These are phyloP conservation scores for Osmanthus fragrans DNA, from an alignment of 257 asterid genomes.

Conservation along the genomic window DNA sequence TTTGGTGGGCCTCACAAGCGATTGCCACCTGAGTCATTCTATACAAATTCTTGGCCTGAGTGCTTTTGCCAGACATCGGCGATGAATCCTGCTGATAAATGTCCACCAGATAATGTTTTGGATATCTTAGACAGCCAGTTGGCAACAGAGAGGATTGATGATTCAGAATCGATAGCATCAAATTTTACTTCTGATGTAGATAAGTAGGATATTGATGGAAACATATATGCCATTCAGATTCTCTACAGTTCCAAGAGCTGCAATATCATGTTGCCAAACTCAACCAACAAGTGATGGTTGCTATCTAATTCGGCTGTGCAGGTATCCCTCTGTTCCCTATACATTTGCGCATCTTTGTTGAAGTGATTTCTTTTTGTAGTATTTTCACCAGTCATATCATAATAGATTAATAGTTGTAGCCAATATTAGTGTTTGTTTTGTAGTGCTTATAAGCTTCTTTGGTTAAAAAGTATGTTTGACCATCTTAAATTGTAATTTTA, in stretches of 20 bases:
- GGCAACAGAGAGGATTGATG: conserved; percentile 32
- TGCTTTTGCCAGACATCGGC: conserved; percentile 84
- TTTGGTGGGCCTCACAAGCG: conserved; percentile 93
- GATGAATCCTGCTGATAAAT: conserved; percentile 62
- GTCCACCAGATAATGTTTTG: conserved; percentile 61
- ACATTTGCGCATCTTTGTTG: not conserved
- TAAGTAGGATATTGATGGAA: conserved; percentile 26
- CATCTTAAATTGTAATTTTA: too few relatives aligned
- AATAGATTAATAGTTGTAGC: not conserved
- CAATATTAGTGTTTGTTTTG: not conserved
- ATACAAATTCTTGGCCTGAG: conserved; percentile 96
- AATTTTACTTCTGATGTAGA: conserved; percentile 41
- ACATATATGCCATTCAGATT: conserved; percentile 8
- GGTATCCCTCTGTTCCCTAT: conserved; percentile 21
- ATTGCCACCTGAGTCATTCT: conserved; percentile 82
- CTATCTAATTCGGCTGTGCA: conserved; percentile 19
- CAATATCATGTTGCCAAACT: conserved; percentile 19
- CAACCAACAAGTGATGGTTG: conserved; percentile 6
- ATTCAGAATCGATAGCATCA: conserved; percentile 30
- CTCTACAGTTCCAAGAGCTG: conserved; percentile 19
- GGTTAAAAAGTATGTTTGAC: too few relatives aligned
- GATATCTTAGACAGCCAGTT: conserved; percentile 52
- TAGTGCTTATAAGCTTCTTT: too few relatives aligned
- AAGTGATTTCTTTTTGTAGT: not conserved
- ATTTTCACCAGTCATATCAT: not conserved